These are phyloP conservation scores for Raffaelea deltoideospora DNA, from an alignment of 2,329 filamentous ascomycete genomes.

Conservation along the genomic window DNA sequence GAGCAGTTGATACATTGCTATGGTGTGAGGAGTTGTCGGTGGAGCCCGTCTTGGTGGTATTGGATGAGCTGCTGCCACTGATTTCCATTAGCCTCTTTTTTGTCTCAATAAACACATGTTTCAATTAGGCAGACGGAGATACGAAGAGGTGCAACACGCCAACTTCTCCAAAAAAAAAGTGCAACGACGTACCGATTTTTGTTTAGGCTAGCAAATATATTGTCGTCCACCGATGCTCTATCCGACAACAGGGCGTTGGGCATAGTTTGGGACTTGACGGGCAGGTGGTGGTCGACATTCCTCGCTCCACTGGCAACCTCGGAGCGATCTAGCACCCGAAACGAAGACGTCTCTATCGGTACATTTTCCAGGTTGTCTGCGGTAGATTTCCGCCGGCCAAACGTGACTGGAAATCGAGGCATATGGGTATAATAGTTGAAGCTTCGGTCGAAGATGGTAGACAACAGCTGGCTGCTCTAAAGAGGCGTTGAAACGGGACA, in stretches of 20 bases:
- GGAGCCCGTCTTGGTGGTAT: constrained; percentile 43
- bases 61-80: constrained; percentile 45
- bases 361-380: constrained; percentile 39
- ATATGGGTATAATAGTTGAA: too few relatives aligned
- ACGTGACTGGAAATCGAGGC: constrained; percentile 47
- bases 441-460: too few relatives aligned
- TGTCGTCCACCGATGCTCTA: constrained; percentile 26
- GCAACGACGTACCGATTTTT: constrained; percentile 33
- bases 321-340: constrained; percentile 41
- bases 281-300: constrained; percentile 29
- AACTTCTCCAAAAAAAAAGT: too few relatives aligned
- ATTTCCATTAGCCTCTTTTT: not conserved
- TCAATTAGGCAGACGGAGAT: not conserved
- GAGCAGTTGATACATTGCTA: constrained; percentile 46
- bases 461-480: too few relatives aligned
- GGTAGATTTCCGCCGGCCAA: constrained; percentile 45
- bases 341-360: constrained; percentile 28
- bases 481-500: too few relatives aligned
- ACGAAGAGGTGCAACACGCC: too few relatives aligned
- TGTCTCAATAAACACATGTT: too few relatives aligned
- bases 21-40: constrained; percentile 47
- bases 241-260: constrained; percentile 25
- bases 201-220: constrained; percentile 43
- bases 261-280: constrained; percentile 20
- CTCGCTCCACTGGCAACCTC: constrained; percentile 27